Percentiles rank a stretch among this genome's conserved stretches.
Conservation (phyloP, 257 asterid genomes). For the Salvia hispanica region DNA sequence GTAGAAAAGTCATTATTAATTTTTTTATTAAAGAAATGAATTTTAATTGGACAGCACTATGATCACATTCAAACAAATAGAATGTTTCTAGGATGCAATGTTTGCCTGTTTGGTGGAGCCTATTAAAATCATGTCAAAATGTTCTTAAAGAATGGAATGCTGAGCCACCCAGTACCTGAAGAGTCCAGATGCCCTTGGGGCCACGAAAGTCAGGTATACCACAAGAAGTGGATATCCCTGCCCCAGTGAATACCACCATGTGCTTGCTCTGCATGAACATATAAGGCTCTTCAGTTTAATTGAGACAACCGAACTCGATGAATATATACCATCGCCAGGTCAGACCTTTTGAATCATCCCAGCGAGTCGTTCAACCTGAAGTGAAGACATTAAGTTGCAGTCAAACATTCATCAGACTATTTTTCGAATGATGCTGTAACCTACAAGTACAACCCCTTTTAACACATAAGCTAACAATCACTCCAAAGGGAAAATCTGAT, state of each 20-base stretch:
- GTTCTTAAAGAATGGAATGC: neutral
- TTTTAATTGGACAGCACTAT: neutral
- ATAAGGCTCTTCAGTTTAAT: conserved; percentile 33
- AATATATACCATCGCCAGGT: conserved; percentile 25
- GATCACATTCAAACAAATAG: conserved; percentile 21
- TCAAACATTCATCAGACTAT: conserved; percentile 24
- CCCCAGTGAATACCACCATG: conserved; percentile 96
- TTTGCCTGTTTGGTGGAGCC: neutral
- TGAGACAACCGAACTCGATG: conserved; percentile 31
- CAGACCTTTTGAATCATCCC: conserved; percentile 72
- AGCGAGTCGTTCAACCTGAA: conserved; percentile 85
- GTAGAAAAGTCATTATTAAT: neutral
- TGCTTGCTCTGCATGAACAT: conserved; percentile 83
- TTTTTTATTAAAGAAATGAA: neutral
- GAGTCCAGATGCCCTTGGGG: conserved; percentile 98
- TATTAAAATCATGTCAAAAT: conserved; percentile 11
- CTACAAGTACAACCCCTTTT: neutral
- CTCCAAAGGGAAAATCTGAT: conserved; percentile 6
- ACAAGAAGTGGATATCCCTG: conserved; percentile 95
- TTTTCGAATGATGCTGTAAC: conserved; percentile 7
- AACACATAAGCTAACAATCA: neutral
- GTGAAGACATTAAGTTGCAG: conserved; percentile 26
- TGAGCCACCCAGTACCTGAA: conserved; percentile 60
- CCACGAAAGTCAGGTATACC: conserved; percentile 99
- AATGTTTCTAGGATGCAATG: conserved; percentile 15